phyloP scores from a whole-genome alignment of 1,284 basidiomycete genomes.

The Ceratobasidium sp. region DNA sequence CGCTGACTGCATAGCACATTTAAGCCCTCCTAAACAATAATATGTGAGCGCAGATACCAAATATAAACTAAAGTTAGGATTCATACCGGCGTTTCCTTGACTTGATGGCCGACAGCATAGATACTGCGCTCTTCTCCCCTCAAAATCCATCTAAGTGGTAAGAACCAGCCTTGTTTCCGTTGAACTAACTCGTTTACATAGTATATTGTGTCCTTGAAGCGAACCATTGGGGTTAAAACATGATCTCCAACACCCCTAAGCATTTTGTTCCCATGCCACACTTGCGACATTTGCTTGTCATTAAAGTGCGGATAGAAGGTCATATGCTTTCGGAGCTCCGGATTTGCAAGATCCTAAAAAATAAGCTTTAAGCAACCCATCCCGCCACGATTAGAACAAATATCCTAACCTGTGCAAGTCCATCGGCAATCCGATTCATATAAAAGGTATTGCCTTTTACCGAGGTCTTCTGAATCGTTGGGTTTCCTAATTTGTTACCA shows the following conservation, averaged over 20 bases:
- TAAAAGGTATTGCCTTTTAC: constrained; percentile 14
- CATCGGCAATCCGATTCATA: constrained; percentile 8
- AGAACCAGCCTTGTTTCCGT: constrained; percentile 1
- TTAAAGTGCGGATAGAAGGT: constrained; percentile 26
- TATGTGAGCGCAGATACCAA: no score
- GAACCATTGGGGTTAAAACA: neutral
- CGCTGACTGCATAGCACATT: neutral
- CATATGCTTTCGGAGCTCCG: constrained; percentile 28
- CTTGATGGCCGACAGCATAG: constrained; percentile 8
- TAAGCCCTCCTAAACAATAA: neutral
- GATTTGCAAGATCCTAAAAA: constrained; percentile 44
- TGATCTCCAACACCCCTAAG: neutral
- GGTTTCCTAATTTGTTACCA: neutral
- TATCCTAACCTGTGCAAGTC: constrained; percentile 12
- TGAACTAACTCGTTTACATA: constrained; percentile 15
- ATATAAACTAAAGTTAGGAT: no score
- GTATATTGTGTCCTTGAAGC: neutral
- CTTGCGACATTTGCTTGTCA: constrained; percentile 26
- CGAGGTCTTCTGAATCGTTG: neutral
- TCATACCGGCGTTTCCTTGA: neutral
- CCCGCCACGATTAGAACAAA: no score
- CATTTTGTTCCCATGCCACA: constrained; percentile 35
- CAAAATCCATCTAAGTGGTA: constrained; percentile 14
- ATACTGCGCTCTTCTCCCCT: neutral
- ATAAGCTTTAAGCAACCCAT: no score